Evolutionary conservation across 2,329 filamentous ascomycete species (phyloP).

Genomic region (Diplodia scrobiculata): DNA sequence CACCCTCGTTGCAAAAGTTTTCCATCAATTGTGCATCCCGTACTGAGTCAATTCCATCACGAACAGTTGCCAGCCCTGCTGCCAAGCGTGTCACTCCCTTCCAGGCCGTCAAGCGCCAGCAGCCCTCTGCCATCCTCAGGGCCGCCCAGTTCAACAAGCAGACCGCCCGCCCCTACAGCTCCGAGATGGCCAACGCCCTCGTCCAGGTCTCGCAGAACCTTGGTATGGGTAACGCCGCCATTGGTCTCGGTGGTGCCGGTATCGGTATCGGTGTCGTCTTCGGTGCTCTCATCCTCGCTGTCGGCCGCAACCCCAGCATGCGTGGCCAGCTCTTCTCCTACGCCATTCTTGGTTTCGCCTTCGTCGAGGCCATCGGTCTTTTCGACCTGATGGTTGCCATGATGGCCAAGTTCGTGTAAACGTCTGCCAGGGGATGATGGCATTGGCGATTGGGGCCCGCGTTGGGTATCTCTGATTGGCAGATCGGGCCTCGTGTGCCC

Average conservation of each 20-base stretch:
- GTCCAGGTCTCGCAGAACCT: conserved; percentile 90
- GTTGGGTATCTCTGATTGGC: conserved; percentile 12
- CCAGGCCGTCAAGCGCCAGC: conserved; percentile 75
- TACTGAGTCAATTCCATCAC: conserved; percentile 30
- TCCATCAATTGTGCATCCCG: conserved; percentile 27
- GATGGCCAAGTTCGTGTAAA: conserved; percentile 31
- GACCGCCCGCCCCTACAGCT: conserved; percentile 74
- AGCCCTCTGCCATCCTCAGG: conserved; percentile 67
- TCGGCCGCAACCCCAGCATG: conserved; percentile 92
- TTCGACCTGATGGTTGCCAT: conserved; percentile 56
- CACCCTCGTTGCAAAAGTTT: conserved; percentile 43
- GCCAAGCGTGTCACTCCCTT: conserved; percentile 57
- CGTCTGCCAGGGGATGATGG: conserved; percentile 26
- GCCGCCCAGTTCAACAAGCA: conserved; percentile 50
- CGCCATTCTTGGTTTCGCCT: conserved; percentile 93
- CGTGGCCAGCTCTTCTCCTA: conserved; percentile 95
- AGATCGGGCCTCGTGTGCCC: conserved; percentile 27
- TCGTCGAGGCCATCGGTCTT: conserved; percentile 83
- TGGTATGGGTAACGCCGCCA: conserved; percentile 77
- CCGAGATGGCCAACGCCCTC: conserved; percentile 84
- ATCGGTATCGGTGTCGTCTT: conserved; percentile 96
- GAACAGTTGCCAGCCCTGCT: conserved; percentile 31
- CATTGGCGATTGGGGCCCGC: conserved; percentile 13
- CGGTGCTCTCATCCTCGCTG: conserved; percentile 82
- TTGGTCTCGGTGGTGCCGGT: conserved; percentile 89